Percentiles rank a stretch among this genome's conserved stretches.
phyloP scores from a whole-genome alignment of 2,329 filamentous ascomycete species.

The Cryphonectria radicalis region DNA sequence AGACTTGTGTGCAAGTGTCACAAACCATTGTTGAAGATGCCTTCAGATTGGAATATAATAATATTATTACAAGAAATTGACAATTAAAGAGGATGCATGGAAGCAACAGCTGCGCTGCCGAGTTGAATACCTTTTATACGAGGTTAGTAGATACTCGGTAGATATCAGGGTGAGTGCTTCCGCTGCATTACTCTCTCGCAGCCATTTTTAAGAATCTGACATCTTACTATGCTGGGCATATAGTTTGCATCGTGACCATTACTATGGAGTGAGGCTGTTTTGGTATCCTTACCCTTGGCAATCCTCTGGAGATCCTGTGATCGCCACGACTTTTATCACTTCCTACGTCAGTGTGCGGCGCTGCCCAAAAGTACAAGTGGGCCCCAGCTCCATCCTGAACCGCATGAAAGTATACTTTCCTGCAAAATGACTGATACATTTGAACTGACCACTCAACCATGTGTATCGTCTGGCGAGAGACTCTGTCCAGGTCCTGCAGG shows the following conservation, averaged over 20 bases:
- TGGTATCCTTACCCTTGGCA: background rate
- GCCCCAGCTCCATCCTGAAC: background rate
- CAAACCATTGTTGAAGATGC: background rate
- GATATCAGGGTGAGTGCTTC: background rate
- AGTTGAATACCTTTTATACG: background rate
- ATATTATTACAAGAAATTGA: background rate
- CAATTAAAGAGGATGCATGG: background rate
- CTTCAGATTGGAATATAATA: background rate
- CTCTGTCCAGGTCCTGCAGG: too few relatives aligned
- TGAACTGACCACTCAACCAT: too few relatives aligned
- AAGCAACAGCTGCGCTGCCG: background rate
- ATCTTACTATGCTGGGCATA: background rate
- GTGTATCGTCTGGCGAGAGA: too few relatives aligned
- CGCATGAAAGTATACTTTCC: background rate
- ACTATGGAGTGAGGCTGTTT: background rate
- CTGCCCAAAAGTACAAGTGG: background rate
- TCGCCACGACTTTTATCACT: background rate
- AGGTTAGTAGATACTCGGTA: background rate
- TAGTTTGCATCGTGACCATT: background rate
- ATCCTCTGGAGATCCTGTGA: background rate
- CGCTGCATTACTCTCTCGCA: background rate
- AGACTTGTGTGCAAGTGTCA: conserved; percentile 7
- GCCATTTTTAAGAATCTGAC: background rate
- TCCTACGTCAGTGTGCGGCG: background rate
- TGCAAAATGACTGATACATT: too few relatives aligned